Evolutionary conservation across 768 basidiomycete genomes (phyloP).

Genomic region (Amyloporia xantha): DNA sequence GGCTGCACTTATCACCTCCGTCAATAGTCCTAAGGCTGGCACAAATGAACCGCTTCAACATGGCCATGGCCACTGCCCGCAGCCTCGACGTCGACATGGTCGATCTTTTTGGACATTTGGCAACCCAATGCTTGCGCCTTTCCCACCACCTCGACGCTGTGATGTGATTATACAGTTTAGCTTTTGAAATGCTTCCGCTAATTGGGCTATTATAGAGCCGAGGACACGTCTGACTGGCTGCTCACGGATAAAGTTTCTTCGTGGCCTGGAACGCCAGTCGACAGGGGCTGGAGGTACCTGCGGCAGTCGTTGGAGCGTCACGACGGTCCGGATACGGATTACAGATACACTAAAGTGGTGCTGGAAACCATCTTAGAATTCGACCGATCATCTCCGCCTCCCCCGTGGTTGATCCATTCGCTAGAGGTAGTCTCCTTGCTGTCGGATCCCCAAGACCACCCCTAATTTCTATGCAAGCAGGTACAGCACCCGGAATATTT

Average conservation of each 20-base stretch:
- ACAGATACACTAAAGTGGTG: conserved; percentile 67
- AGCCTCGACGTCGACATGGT: conserved; percentile 82
- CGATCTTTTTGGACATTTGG: conserved; percentile 72
- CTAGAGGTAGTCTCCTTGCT: conserved; percentile 48
- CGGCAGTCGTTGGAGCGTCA: conserved; percentile 73
- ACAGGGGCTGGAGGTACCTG: conserved; percentile 85
- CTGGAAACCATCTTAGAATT: conserved; percentile 70
- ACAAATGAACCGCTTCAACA: conserved; percentile 71
- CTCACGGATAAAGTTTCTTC: conserved; percentile 72
- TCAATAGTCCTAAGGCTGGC: conserved; percentile 74
- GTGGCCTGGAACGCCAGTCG: conserved; percentile 76
- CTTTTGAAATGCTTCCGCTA: conserved; percentile 6
- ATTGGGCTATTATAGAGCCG: conserved; percentile 40
- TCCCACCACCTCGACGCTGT: conserved; percentile 54
- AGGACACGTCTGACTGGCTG: conserved; percentile 77
- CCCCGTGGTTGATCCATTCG: conserved; percentile 76
- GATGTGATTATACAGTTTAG: conserved; percentile 37
- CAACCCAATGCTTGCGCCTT: conserved; percentile 72
- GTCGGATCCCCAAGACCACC: background rate
- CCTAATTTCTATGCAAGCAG: conserved; percentile 26
- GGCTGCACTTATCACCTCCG: conserved; percentile 44
- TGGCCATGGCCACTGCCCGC: conserved; percentile 71
- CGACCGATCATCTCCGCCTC: conserved; percentile 55
- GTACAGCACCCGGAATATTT: conserved; percentile 78
- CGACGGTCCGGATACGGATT: conserved; percentile 65